Percentiles rank a stretch among this genome's conserved stretches.
Evolutionary conservation across 148 eudicot genomes (phyloP).

Genomic region (Amaranthus palmeri): DNA sequence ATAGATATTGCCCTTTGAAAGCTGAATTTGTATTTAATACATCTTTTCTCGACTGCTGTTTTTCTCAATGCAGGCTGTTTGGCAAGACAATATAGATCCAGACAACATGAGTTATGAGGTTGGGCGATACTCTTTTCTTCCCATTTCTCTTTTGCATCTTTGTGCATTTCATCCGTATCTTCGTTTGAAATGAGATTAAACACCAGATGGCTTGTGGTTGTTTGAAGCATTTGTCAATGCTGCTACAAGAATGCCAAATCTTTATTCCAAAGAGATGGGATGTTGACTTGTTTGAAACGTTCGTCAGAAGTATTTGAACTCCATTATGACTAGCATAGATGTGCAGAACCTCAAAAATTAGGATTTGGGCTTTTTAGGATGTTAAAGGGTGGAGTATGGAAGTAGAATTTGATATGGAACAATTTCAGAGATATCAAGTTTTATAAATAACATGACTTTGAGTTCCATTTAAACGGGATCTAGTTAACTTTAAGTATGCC

Average conservation of each 20-base stretch:
- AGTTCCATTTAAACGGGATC: background rate
- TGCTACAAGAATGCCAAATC: too few species aligned
- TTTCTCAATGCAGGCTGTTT: conserved; percentile 46
- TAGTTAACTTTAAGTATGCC: too few species aligned
- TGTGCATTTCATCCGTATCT: background rate
- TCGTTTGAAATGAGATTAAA: background rate
- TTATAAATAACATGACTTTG: background rate
- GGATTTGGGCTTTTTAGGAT: background rate
- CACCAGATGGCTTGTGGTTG: too few species aligned
- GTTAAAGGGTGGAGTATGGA: background rate
- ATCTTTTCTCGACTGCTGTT: background rate
- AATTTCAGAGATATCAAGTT: background rate
- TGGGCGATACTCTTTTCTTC: conserved; percentile 3
- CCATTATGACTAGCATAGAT: background rate
- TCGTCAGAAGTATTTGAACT: background rate
- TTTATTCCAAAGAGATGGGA: background rate
- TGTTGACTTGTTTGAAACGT: background rate
- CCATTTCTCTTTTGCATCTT: background rate
- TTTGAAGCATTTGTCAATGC: too few species aligned
- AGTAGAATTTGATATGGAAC: background rate
- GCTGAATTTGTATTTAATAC: conserved; percentile 15
- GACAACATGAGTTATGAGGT: conserved; percentile 98
- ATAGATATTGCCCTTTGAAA: background rate
- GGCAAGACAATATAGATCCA: conserved; percentile 89
- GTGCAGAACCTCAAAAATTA: background rate